These are phyloP conservation scores for Lolium multiflorum DNA, from an alignment of 176 grass and related monocot genomes.

Conservation along the genomic window DNA sequence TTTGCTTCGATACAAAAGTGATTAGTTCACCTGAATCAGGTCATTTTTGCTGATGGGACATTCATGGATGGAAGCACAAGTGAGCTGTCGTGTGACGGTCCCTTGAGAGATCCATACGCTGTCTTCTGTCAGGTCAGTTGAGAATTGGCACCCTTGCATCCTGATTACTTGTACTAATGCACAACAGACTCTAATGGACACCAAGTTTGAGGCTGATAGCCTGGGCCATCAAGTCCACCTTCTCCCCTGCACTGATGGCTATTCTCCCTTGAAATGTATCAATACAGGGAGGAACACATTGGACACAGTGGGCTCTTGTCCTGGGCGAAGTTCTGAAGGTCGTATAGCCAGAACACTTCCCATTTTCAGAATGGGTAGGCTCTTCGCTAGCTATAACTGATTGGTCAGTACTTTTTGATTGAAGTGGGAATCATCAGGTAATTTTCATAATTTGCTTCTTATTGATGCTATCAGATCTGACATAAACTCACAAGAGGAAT, in stretches of 20 bases:
- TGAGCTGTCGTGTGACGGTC: constrained; percentile 92
- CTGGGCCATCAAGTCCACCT: neutral
- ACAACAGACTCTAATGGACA: neutral
- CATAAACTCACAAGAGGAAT: constrained; percentile 7
- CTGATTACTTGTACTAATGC: neutral
- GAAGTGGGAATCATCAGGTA: constrained; percentile 26
- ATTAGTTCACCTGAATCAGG: constrained; percentile 57
- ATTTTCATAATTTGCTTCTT: constrained; percentile 11
- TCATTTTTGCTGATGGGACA: constrained; percentile 93
- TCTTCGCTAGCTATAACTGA: neutral
- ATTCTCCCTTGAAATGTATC: neutral
- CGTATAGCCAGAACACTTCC: constrained; percentile 43
- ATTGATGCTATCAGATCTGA: constrained; percentile 9
- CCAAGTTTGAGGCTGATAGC: neutral
- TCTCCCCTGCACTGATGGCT: constrained; percentile 9
- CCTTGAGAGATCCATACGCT: constrained; percentile 89
- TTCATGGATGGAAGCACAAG: constrained; percentile 98
- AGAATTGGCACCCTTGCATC: neutral
- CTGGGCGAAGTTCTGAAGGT: constrained; percentile 74
- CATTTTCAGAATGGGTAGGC: neutral
- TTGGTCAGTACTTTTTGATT: constrained; percentile 9
- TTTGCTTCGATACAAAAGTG: neutral
- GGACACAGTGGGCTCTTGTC: constrained; percentile 98
- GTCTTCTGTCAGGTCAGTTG: constrained; percentile 89
- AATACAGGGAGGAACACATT: constrained; percentile 88